A percentile compares a stretch with the other conserved stretches of the same genome.
phyloP scores from a whole-genome alignment of 441 rosid species.

The Erodium trifolium region DNA sequence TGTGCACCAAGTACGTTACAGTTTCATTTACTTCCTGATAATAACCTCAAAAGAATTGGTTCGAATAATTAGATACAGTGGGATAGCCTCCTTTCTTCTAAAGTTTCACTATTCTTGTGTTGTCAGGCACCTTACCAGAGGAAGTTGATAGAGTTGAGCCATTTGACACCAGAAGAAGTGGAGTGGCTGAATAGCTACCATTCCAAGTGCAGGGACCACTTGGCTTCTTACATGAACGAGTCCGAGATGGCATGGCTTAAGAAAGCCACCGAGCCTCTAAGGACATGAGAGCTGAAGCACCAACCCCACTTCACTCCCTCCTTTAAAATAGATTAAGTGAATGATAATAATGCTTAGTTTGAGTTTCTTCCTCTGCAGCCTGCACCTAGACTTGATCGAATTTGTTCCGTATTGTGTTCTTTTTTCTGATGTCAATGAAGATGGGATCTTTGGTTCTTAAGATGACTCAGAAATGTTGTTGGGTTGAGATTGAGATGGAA shows the following conservation, averaged over 20 bases:
- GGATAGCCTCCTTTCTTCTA: neutral
- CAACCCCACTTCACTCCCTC: neutral
- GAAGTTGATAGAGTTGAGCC: slow-evolving; percentile 58
- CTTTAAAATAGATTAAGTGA: too few relatives aligned
- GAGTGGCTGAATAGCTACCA: slow-evolving; percentile 78
- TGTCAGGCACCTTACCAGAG: slow-evolving; percentile 82
- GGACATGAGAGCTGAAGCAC: slow-evolving; percentile 23
- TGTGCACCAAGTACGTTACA: neutral
- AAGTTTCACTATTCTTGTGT: slow-evolving; percentile 4
- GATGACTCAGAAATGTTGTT: too few relatives aligned
- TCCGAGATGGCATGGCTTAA: slow-evolving; percentile 74
- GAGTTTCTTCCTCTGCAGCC: too few relatives aligned
- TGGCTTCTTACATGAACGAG: slow-evolving; percentile 56
- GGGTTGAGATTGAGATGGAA: too few relatives aligned
- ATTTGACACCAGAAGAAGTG: slow-evolving; percentile 52
- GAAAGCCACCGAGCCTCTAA: slow-evolving; percentile 71
- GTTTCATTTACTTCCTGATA: neutral
- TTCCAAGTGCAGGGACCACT: slow-evolving; percentile 53
- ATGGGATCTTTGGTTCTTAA: neutral
- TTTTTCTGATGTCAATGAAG: neutral
- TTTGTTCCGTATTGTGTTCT: neutral
- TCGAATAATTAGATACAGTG: neutral
- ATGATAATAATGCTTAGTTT: too few relatives aligned
- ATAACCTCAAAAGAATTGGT: neutral
- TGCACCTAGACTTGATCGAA: neutral